Percentiles rank a stretch among this genome's conserved stretches.
phyloP scores from a whole-genome alignment of 2,329 filamentous ascomycete genomes.

The Aspergillus novoparasiticus region DNA sequence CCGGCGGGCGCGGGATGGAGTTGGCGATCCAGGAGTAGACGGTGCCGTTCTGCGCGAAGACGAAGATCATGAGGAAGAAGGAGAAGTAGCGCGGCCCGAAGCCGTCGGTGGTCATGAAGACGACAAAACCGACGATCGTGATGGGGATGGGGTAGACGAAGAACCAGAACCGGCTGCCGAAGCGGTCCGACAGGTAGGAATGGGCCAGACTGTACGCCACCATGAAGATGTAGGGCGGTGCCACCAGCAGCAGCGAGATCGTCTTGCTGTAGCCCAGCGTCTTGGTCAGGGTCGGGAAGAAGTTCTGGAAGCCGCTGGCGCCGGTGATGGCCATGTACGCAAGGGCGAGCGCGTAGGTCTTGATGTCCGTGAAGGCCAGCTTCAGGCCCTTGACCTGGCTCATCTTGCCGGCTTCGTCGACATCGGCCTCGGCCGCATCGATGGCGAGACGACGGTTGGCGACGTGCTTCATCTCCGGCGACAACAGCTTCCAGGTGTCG shows the following conservation, averaged over 20 bases:
- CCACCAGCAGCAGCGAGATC: constrained; percentile 54
- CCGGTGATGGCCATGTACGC: constrained; percentile 54
- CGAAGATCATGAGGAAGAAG: constrained; percentile 59
- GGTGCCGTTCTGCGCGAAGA: constrained; percentile 58
- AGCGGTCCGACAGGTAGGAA: constrained; percentile 48
- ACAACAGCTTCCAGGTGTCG: constrained; percentile 47
- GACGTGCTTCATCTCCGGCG: constrained; percentile 49
- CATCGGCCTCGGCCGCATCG: constrained; percentile 53
- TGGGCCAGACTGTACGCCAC: constrained; percentile 52
- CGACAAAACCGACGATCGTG: constrained; percentile 53
- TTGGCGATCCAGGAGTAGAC: constrained; percentile 54
- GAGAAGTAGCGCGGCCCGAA: constrained; percentile 60
- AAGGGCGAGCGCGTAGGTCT: constrained; percentile 49
- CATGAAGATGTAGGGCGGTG: constrained; percentile 58
- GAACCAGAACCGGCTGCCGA: constrained; percentile 55
- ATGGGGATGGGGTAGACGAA: constrained; percentile 56
- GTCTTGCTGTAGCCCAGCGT: constrained; percentile 49
- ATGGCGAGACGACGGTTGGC: constrained; percentile 54
- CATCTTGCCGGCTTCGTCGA: constrained; percentile 52
- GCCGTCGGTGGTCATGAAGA: constrained; percentile 56
- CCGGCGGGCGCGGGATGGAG: constrained; percentile 55
- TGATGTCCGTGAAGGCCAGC: constrained; percentile 53
- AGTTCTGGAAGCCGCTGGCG: constrained; percentile 58
- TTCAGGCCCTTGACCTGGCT: constrained; percentile 54
- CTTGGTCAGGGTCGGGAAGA: constrained; percentile 56